phyloP scores from a whole-genome alignment of 345 rosid genomes.

The Citropsis articulata region DNA sequence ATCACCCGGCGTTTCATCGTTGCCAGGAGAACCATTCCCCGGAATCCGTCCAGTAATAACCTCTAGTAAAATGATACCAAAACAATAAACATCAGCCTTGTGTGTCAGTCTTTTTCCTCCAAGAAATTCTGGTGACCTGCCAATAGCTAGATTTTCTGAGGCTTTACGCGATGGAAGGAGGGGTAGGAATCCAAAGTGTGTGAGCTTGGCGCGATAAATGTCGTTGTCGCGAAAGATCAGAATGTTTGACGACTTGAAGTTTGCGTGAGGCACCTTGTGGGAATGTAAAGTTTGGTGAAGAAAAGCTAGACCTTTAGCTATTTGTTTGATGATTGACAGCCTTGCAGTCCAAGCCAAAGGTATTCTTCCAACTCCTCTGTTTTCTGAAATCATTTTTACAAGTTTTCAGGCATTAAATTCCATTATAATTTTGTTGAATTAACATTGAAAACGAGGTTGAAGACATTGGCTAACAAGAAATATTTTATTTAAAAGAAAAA shows the following conservation, averaged over 20 bases:
- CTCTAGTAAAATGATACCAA: conserved; percentile 50
- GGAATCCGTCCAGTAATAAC: conserved; percentile 51
- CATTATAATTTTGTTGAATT: background rate
- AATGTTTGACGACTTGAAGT: conserved; percentile 55
- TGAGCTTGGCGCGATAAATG: conserved; percentile 36
- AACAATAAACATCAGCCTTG: conserved; percentile 53
- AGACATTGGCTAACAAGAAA: too few relatives aligned
- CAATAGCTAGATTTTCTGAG: conserved; percentile 26
- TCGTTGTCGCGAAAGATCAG: conserved; percentile 20
- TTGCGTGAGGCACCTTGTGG: conserved; percentile 53
- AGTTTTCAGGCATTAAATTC: background rate
- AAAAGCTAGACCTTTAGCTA: conserved; percentile 35
- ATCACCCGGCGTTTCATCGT: conserved; percentile 15
- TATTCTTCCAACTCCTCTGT: conserved; percentile 41
- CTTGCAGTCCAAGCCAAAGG: conserved; percentile 43
- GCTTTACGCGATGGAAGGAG: conserved; percentile 30
- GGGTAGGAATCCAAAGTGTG: conserved; percentile 48
- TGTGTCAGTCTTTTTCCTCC: conserved; percentile 46
- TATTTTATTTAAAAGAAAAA: too few relatives aligned
- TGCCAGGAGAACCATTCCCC: conserved; percentile 3
- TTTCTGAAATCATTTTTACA: conserved; percentile 24
- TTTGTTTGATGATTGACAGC: conserved; percentile 42
- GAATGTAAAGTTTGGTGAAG: conserved; percentile 46
- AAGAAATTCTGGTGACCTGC: conserved; percentile 45
- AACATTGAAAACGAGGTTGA: background rate